Conservation (phyloP, 208 protist genomes). For the Leishmania mexicana region DNA sequence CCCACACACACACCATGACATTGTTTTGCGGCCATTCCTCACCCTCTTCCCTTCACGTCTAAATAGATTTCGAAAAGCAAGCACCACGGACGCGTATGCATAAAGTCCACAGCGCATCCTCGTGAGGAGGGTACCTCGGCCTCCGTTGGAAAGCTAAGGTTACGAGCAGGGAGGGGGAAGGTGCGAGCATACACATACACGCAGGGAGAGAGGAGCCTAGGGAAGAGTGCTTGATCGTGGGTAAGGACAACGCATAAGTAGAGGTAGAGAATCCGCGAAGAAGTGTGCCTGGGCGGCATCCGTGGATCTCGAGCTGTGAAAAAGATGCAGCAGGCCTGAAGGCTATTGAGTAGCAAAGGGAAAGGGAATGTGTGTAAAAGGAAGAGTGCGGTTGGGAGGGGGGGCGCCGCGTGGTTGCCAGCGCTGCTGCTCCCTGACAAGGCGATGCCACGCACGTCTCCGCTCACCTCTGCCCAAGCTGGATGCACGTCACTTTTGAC, state of each 20-base stretch:
- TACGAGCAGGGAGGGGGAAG: neutral
- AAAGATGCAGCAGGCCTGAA: neutral
- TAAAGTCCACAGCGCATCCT: neutral
- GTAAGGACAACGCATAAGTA: neutral
- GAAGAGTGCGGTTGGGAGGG: no score
- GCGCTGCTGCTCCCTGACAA: neutral
- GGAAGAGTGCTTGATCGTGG: neutral
- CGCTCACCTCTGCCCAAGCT: neutral
- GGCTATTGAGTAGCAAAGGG: neutral
- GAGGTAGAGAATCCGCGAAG: neutral
- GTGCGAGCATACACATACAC: neutral
- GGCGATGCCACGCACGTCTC: neutral
- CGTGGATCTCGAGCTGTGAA: neutral
- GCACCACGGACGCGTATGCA: neutral
- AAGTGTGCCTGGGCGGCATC: neutral
- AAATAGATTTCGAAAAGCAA: neutral
- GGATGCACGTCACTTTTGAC: neutral
- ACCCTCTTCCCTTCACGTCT: neutral
- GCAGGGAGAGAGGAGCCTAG: neutral
- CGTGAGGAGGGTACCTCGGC: neutral
- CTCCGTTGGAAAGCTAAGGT: neutral
- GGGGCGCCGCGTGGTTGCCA: neutral
- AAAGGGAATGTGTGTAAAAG: no score
- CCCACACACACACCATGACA: neutral
- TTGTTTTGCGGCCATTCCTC: neutral